phyloP scores from a whole-genome alignment of 2,329 filamentous ascomycete genomes.

The Rhynchosporium agropyri region DNA sequence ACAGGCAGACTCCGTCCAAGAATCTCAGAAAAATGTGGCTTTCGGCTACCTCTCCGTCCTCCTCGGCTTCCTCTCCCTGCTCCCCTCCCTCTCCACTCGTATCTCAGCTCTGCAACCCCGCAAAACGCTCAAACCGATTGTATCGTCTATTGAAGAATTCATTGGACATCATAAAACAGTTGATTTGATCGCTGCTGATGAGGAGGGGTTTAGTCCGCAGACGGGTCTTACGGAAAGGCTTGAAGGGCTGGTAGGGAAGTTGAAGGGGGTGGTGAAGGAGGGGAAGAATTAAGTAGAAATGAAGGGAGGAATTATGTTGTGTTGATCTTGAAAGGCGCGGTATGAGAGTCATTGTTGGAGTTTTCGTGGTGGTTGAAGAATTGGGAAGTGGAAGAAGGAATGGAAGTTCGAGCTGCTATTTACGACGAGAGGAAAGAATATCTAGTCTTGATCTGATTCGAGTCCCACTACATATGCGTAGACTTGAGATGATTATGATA shows the following conservation, averaged over 20 bases:
- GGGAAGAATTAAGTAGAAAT: slow-evolving; percentile 8
- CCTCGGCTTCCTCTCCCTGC: slow-evolving; percentile 77
- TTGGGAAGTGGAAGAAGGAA: too few species aligned
- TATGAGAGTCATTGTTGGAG: neutral
- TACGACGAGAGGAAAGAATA: neutral
- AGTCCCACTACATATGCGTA: neutral
- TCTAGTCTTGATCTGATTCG: neutral
- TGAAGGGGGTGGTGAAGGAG: slow-evolving; percentile 17
- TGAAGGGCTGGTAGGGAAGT: slow-evolving; percentile 34
- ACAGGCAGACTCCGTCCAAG: slow-evolving; percentile 71
- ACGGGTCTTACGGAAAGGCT: slow-evolving; percentile 48
- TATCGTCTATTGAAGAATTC: slow-evolving; percentile 64
- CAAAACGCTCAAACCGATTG: slow-evolving; percentile 51
- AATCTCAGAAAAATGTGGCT: slow-evolving; percentile 78
- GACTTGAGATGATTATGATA: neutral
- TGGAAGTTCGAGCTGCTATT: neutral
- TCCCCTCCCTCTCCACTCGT: slow-evolving; percentile 47
- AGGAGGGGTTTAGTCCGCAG: slow-evolving; percentile 48
- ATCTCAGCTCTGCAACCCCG: slow-evolving; percentile 50
- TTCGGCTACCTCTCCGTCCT: slow-evolving; percentile 86
- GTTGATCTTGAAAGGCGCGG: too few species aligned
- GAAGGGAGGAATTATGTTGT: too few species aligned
- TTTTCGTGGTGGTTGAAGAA: neutral
- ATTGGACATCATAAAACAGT: slow-evolving; percentile 61
- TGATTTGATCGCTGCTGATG: slow-evolving; percentile 50